Conservation (phyloP, 2,329 filamentous ascomycete genomes). For the Anisogramma anomala region DNA sequence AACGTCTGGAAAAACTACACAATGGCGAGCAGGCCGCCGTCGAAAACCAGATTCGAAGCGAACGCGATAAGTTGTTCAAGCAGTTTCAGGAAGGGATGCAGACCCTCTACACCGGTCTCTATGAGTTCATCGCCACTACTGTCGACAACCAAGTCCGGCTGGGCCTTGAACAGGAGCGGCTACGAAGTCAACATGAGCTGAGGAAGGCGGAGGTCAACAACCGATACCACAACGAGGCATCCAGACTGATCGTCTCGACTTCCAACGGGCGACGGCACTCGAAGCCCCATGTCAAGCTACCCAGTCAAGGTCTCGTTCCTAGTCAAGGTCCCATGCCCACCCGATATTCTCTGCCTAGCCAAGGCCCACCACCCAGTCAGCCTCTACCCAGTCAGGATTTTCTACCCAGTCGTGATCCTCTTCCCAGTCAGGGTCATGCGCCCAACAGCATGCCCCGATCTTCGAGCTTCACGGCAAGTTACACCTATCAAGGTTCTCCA, state of each 20-base stretch:
- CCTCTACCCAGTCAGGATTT: background rate
- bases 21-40: constrained; percentile 1
- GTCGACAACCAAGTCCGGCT: constrained; percentile 9
- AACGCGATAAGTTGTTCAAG: constrained; percentile 4
- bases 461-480: background rate
- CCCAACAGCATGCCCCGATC: background rate
- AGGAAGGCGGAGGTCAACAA: constrained; percentile 8
- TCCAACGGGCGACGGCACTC: background rate
- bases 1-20: constrained; percentile 7
- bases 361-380: too few relatives aligned
- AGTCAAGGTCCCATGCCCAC: background rate
- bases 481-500: background rate
- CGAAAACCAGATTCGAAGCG: constrained; percentile 6
- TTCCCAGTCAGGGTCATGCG: background rate
- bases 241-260: background rate
- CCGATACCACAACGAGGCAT: constrained; percentile 9
- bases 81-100: constrained; percentile 12
- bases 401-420: background rate
- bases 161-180: constrained; percentile 8
- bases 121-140: constrained; percentile 5
- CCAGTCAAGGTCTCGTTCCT: background rate
- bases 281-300: background rate
- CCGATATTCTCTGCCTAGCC: too few relatives aligned
- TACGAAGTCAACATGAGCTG: constrained; percentile 5
- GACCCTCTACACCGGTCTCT: constrained; percentile 5